phyloP scores from a whole-genome alignment of 164 flowering plant genomes.

The Nymphaea colorata region DNA sequence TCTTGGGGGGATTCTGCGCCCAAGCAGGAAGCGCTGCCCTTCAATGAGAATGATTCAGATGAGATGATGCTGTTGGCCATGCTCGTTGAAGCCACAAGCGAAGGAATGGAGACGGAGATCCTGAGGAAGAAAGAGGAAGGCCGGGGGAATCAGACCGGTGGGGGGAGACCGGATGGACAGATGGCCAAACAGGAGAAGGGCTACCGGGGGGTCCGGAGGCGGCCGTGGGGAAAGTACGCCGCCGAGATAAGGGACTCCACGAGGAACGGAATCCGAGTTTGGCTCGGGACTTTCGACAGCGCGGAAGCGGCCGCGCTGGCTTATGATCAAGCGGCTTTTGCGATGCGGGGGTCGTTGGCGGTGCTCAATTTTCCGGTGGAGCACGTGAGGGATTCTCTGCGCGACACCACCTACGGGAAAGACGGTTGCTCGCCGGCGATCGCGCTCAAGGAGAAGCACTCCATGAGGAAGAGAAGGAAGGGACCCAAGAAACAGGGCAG shows the following conservation, averaged over 20 bases:
- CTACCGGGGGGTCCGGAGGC: slow-evolving; percentile 33
- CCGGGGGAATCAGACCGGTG: not conserved
- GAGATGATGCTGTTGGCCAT: slow-evolving; percentile 42
- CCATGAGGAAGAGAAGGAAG: slow-evolving; percentile 22
- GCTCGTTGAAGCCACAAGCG: slow-evolving; percentile 14
- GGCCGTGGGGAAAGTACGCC: slow-evolving; percentile 63
- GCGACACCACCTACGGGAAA: slow-evolving; percentile 18
- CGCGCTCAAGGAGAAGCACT: slow-evolving; percentile 45
- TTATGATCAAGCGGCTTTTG: slow-evolving; percentile 59
- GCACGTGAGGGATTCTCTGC: slow-evolving; percentile 33
- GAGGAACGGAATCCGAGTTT: slow-evolving; percentile 53
- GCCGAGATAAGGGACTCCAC: slow-evolving; percentile 72
- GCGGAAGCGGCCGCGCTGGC: slow-evolving; percentile 71
- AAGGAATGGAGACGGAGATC: not conserved
- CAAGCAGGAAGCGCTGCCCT: slow-evolving; percentile 23
- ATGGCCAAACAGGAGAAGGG: slow-evolving; percentile 6
- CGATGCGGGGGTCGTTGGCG: slow-evolving; percentile 40
- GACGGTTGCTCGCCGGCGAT: slow-evolving; percentile 47
- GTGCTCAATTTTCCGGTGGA: slow-evolving; percentile 49
- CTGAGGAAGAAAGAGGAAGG: not conserved
- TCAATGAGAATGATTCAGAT: slow-evolving; percentile 47
- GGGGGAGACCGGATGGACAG: not conserved
- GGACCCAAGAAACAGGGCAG: not conserved
- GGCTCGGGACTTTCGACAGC: slow-evolving; percentile 73
- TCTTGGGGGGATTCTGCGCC: slow-evolving; percentile 1